Conservation (phyloP, 768 basidiomycete genomes). For the Cystobasidium tubakii region DNA sequence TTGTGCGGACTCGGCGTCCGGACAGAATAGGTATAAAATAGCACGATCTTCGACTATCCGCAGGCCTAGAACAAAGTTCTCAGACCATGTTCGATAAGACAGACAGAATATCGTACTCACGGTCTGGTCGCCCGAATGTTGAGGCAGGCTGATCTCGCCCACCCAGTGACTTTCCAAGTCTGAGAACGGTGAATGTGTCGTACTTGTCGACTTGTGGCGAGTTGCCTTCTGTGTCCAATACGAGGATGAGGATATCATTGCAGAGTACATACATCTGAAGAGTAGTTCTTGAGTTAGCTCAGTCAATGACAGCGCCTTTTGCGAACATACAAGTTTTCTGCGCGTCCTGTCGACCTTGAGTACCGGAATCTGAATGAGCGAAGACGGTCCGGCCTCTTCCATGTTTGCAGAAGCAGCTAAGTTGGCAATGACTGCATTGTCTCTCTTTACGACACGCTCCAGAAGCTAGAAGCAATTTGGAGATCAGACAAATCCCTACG, state of each 20-base stretch:
- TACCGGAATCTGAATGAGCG: conserved; percentile 78
- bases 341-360: conserved; percentile 50
- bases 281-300: conserved; percentile 53
- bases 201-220: conserved; percentile 64
- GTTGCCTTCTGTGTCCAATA: conserved; percentile 66
- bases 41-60: conserved; percentile 88
- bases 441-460: conserved; percentile 38
- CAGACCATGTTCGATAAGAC: background rate
- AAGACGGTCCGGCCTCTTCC: conserved; percentile 66
- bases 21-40: conserved; percentile 71
- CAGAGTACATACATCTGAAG: conserved; percentile 71
- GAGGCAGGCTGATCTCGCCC: conserved; percentile 66
- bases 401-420: conserved; percentile 49
- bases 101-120: conserved; percentile 11
- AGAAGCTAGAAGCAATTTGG: background rate
- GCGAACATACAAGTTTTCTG: conserved; percentile 54
- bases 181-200: conserved; percentile 91
- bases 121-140: conserved; percentile 28
- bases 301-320: conserved; percentile 57
- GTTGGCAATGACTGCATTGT: conserved; percentile 38
- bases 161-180: conserved; percentile 88
- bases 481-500: background rate
- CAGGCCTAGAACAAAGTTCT: conserved; percentile 55
- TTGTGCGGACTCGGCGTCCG: conserved; percentile 9
- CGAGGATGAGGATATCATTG: conserved; percentile 87